Base-by-base conservation (phyloP, 2,329 filamentous ascomycete genomes). In the Didymella lethalis region DNA sequence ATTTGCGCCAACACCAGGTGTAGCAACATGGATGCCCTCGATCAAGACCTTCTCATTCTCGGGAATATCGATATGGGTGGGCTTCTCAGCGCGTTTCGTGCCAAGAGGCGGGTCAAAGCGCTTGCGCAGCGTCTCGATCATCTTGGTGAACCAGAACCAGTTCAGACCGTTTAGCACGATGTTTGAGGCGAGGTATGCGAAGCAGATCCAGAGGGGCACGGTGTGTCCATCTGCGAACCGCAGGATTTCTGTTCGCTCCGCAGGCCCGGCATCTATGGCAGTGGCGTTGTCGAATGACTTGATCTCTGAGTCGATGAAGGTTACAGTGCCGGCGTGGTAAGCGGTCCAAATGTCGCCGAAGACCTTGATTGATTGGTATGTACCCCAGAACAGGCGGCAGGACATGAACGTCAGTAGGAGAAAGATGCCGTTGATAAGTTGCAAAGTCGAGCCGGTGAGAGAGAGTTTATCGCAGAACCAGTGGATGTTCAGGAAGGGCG, bases 381-480 rank as follows among this genome's bases (percentile, higher is more conserved):
- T 90, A 47, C 92, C 92, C 83, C 90, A 96, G 57, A 92, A 79
- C 11, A 96, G 83, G 57, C 91, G 90, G 75, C 88, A 90, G 63
- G 82, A 85, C 79, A 93, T 93, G 78, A 95, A 95, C 47, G 85
- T 91, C 64, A 81, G 77, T 51, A 94, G 85, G 3, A 95, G 85
- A 56, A 86, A 71, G 61, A 93, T 82, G 67, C 91, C 91, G 70
- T 95, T 95, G 77, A 91, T 88, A 28, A 93, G 84, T 79, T 95
- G 92, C 25, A 86, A 77, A 52, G 82, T 83, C 20, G 88, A 88
- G 34, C 92, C 92, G 0, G 92, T 95, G 83, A 92, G 88, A 70
- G 87, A 85, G 59, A 94, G 81, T 81, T 96, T 96, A 79, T 96
- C 92, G 78, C 90, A 91, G 81, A 95, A 95, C 92, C 92, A 96